Evolutionary conservation across 2,329 filamentous ascomycete species (phyloP).

Genomic region (Chaetoscypha palmicola): DNA sequence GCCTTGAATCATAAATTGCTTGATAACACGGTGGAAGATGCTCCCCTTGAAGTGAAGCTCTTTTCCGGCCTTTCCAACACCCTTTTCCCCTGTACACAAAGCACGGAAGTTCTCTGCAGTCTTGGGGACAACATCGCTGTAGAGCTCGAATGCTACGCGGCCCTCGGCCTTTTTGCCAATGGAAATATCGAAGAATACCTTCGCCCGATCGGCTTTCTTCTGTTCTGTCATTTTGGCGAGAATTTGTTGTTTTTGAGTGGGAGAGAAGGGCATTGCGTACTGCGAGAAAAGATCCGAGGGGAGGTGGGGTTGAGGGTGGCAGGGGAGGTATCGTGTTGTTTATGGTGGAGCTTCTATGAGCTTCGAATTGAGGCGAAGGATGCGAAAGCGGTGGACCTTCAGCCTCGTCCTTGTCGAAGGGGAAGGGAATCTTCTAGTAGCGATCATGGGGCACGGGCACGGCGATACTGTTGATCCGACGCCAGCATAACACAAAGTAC

Average conservation of each 20-base stretch:
- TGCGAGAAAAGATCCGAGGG: not conserved
- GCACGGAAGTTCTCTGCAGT: conserved; percentile 94
- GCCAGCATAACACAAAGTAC: no score
- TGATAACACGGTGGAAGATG: conserved; percentile 92
- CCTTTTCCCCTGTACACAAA: conserved; percentile 93
- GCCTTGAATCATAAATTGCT: conserved; percentile 97
- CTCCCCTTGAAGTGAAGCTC: conserved; percentile 91
- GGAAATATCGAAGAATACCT: conserved; percentile 89
- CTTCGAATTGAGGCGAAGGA: no score
- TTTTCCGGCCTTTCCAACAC: conserved; percentile 71
- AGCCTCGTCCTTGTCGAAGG: no score
- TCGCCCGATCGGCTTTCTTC: conserved; percentile 41
- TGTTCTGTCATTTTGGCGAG: conserved; percentile 30
- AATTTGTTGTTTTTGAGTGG: conserved; percentile 29
- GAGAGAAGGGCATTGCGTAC: not conserved
- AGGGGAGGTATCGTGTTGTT: not conserved
- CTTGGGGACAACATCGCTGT: conserved; percentile 73
- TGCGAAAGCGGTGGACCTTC: no score
- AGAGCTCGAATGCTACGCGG: conserved; percentile 81
- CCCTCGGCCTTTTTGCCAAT: conserved; percentile 69
- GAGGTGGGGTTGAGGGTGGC: not conserved
- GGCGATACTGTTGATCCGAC: no score
- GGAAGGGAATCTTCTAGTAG: no score
- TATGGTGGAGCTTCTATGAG: no score
- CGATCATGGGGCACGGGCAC: no score